Percentiles rank a stretch among this genome's conserved stretches.
Evolutionary conservation across 2,329 filamentous ascomycete species (phyloP).

Genomic region (Aspergillus fumigatus): DNA sequence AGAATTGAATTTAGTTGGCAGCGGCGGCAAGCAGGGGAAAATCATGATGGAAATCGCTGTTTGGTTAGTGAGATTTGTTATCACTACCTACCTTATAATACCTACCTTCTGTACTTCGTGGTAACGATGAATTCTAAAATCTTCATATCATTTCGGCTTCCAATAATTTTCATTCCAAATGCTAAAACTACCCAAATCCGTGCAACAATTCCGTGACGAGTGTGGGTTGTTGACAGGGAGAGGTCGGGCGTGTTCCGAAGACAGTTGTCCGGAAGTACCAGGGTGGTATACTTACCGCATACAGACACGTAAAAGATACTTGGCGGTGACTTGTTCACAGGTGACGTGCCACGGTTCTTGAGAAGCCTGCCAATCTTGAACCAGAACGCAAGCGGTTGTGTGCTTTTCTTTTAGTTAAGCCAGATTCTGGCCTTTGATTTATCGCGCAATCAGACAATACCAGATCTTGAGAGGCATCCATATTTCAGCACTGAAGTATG

Average conservation of each 20-base stretch:
- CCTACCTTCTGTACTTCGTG: not conserved
- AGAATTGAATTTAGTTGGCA: conserved; percentile 18
- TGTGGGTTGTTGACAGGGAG: conserved; percentile 7
- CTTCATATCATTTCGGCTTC: not conserved
- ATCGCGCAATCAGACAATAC: not conserved
- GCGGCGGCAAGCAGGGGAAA: conserved; percentile 21
- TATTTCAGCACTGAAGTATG: not conserved
- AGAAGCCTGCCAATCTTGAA: conserved; percentile 4
- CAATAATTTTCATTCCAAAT: not conserved
- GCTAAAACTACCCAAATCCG: not conserved
- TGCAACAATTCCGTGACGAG: not conserved
- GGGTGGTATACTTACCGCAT: conserved; percentile 16
- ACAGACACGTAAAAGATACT: conserved; percentile 17
- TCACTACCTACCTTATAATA: not conserved
- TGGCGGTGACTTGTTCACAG: conserved; percentile 13
- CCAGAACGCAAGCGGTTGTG: conserved; percentile 8
- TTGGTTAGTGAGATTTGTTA: not conserved
- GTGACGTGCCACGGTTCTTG: conserved; percentile 1
- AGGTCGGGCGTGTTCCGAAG: conserved; percentile 20
- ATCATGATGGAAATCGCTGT: not conserved
- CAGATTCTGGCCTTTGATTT: not conserved
- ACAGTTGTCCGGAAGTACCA: conserved; percentile 11
- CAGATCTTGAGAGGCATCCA: not conserved
- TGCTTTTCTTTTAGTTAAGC: not conserved
- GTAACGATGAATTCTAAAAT: not conserved